Conservation (phyloP, 2,329 filamentous ascomycete genomes). For the Sporothrix brunneoviolacea region DNA sequence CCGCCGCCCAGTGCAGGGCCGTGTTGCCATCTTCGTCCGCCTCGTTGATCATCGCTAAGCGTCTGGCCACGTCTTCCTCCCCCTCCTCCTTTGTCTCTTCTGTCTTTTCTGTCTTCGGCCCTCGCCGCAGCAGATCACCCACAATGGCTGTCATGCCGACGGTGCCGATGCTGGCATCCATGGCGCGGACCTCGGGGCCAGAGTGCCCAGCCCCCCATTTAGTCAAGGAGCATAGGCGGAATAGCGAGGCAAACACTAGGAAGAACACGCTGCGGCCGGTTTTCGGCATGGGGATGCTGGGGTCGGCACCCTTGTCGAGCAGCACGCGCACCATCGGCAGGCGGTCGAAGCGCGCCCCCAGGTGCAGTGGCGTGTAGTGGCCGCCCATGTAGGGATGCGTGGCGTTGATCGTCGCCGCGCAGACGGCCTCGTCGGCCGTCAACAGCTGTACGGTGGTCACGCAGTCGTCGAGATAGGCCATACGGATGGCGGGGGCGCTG, state of each 20-base stretch:
- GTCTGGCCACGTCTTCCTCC: neutral
- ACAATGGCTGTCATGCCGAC: neutral
- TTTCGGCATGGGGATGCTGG: neutral
- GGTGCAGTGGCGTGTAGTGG: conserved; percentile 7
- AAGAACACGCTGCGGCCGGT: neutral
- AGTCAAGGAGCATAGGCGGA: neutral
- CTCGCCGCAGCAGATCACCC: neutral
- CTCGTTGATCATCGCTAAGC: neutral
- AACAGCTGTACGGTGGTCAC: conserved; percentile 1
- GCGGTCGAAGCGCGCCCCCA: conserved; percentile 4
- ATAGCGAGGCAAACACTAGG: neutral
- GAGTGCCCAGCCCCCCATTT: too few species aligned
- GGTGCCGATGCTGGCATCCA: conserved; percentile 1
- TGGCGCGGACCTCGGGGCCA: neutral
- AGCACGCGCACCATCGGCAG: conserved; percentile 1
- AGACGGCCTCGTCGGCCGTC: conserved; percentile 5
- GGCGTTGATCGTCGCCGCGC: conserved; percentile 10
- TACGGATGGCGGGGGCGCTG: too few species aligned
- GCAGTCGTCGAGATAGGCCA: neutral
- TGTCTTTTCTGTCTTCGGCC: neutral
- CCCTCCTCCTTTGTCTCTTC: too few species aligned
- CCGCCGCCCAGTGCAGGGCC: conserved; percentile 4
- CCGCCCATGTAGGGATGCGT: neutral
- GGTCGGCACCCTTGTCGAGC: neutral
- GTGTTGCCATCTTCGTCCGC: conserved; percentile 2